phyloP scores from a whole-genome alignment of 176 grass and related monocot species.

The Tuctoria greenei region DNA sequence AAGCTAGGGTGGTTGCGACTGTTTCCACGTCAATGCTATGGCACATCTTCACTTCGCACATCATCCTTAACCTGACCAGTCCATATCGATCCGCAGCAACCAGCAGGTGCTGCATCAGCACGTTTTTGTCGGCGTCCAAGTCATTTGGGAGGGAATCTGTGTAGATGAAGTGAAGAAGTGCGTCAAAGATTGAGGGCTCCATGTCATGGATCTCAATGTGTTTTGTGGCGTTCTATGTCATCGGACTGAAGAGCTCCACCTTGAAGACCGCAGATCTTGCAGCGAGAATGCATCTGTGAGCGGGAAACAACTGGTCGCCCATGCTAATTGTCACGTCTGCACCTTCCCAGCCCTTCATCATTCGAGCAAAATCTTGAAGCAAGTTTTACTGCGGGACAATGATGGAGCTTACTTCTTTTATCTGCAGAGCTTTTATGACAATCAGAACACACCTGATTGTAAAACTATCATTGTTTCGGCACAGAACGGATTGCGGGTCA shows the following conservation, averaged over 20 bases:
- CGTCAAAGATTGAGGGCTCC: slow-evolving; percentile 9
- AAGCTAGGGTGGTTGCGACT: background rate
- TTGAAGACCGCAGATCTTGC: slow-evolving; percentile 27
- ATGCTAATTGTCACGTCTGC: slow-evolving; percentile 30
- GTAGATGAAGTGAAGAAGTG: slow-evolving; percentile 33
- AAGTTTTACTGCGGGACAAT: background rate
- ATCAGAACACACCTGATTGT: background rate
- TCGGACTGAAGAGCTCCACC: slow-evolving; percentile 16
- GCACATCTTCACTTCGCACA: slow-evolving; percentile 23
- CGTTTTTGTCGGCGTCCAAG: background rate
- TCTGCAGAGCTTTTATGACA: background rate
- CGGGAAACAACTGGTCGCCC: background rate
- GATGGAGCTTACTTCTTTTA: background rate
- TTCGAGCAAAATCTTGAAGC: background rate
- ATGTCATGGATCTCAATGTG: slow-evolving; percentile 22
- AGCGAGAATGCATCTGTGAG: slow-evolving; percentile 31
- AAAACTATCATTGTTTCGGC: background rate
- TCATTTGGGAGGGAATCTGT: background rate
- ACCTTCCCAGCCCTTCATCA: background rate
- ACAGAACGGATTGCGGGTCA: background rate
- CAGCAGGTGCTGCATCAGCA: slow-evolving; percentile 16
- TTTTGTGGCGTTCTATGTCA: background rate
- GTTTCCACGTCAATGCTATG: background rate
- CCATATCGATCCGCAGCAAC: slow-evolving; percentile 28
- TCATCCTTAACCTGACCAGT: slow-evolving; percentile 1